These are phyloP conservation scores for Fusarium globosum DNA, from an alignment of 2,329 filamentous ascomycete species.

Conservation along the genomic window DNA sequence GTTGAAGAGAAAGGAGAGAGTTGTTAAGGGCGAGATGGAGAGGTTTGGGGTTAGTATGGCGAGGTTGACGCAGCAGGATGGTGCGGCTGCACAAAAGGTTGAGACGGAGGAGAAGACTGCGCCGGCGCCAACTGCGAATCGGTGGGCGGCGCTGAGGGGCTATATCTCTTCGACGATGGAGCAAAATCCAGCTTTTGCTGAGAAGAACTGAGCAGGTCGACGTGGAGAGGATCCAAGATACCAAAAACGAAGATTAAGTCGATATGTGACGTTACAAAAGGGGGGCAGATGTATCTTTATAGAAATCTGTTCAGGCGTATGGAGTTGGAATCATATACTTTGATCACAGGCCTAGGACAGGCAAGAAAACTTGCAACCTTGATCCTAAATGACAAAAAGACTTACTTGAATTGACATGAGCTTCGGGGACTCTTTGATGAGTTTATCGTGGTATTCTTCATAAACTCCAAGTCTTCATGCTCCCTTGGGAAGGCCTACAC, in stretches of 20 bases:
- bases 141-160: conserved; percentile 84
- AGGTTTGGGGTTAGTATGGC: conserved; percentile 88
- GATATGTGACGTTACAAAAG: neutral
- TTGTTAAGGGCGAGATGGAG: conserved; percentile 84
- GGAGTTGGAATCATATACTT: conserved; percentile 28
- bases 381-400: neutral
- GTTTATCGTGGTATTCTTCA: too few relatives aligned
- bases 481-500: fast-evolving
- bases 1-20: conserved; percentile 82
- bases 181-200: conserved; percentile 79
- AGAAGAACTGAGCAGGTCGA: conserved; percentile 37
- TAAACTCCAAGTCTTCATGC: neutral
- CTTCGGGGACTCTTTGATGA: too few relatives aligned
- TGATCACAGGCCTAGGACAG: neutral
- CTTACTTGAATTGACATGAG: neutral
- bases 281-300: neutral
- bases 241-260: neutral
- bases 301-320: conserved; percentile 24
- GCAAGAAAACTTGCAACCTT: too few relatives aligned
- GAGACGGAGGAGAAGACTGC: conserved; percentile 29
- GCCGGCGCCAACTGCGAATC: conserved; percentile 60
- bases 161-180: conserved; percentile 92
- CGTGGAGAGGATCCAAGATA: neutral
- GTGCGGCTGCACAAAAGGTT: conserved; percentile 15
- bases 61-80: conserved; percentile 64